Conservation (phyloP, 2,329 filamentous ascomycete genomes). For the Cladorrhinum sp. region DNA sequence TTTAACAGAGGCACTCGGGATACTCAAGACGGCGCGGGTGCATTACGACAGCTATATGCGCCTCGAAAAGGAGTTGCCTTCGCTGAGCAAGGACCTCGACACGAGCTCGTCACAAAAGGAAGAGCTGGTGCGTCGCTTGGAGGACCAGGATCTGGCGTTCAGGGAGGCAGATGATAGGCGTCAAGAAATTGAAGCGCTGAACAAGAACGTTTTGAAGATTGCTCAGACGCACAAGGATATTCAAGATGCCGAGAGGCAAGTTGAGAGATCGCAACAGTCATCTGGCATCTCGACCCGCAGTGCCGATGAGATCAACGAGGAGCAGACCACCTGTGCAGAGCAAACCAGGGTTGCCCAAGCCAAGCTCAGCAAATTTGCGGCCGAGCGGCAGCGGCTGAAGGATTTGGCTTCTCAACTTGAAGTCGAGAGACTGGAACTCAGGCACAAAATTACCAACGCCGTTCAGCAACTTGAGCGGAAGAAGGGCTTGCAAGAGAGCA, state of each 20-base stretch:
- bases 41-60: slow-evolving; percentile 73
- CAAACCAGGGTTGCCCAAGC: slow-evolving; percentile 63
- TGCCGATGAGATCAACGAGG: slow-evolving; percentile 78
- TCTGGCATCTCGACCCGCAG: slow-evolving; percentile 62
- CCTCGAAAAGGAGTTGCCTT: slow-evolving; percentile 68
- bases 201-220: slow-evolving; percentile 74
- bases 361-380: slow-evolving; percentile 61
- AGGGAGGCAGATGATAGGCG: slow-evolving; percentile 57
- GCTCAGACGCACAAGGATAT: slow-evolving; percentile 70
- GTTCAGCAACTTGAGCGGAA: slow-evolving; percentile 80
- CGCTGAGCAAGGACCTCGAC: slow-evolving; percentile 58
- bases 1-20: slow-evolving; percentile 56
- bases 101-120: slow-evolving; percentile 57
- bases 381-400: slow-evolving; percentile 69
- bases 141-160: slow-evolving; percentile 65
- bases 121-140: slow-evolving; percentile 57
- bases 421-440: slow-evolving; percentile 71
- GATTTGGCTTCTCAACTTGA: slow-evolving; percentile 68
- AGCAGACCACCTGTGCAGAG: slow-evolving; percentile 65
- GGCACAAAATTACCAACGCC: slow-evolving; percentile 67
- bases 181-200: slow-evolving; percentile 62
- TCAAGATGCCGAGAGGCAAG: slow-evolving; percentile 65
- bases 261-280: slow-evolving; percentile 71
- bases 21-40: slow-evolving; percentile 59
- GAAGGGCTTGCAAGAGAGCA: slow-evolving; percentile 63